phyloP scores from a whole-genome alignment of 805 yeast species.

The Scheffersomyces stipitis region DNA sequence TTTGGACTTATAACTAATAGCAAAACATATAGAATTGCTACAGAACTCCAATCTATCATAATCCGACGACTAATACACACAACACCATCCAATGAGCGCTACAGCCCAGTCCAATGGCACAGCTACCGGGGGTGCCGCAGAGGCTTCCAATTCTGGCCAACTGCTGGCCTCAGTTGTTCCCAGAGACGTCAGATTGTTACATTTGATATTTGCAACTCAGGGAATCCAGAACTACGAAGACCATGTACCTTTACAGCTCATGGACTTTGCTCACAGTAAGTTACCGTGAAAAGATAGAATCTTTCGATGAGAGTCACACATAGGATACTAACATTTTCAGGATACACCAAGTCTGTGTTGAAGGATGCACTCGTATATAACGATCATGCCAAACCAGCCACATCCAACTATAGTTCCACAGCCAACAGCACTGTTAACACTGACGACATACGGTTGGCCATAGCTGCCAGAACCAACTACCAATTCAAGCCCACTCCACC shows the following conservation, averaged over 20 bases:
- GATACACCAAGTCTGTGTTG: slow-evolving; percentile 81
- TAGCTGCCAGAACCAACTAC: slow-evolving; percentile 90
- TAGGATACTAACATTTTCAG: slow-evolving; percentile 16
- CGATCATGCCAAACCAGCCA: slow-evolving; percentile 65
- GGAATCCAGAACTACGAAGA: slow-evolving; percentile 91
- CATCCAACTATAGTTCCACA: slow-evolving; percentile 28
- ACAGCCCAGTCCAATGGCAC: too few species aligned
- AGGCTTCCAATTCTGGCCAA: slow-evolving; percentile 1
- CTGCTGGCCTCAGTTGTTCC: slow-evolving; percentile 49
- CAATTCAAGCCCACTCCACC: slow-evolving; percentile 96
- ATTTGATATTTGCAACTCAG: slow-evolving; percentile 89
- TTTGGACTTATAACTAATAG: too few species aligned
- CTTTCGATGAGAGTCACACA: background rate
- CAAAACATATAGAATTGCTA: too few species aligned
- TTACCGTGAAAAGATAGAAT: slow-evolving; percentile 4
- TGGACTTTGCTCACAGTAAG: slow-evolving; percentile 89
- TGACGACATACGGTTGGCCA: slow-evolving; percentile 89
- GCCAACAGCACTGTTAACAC: slow-evolving; percentile 62
- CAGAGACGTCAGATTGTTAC: slow-evolving; percentile 87
- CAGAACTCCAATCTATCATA: too few species aligned
- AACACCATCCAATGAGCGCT: too few species aligned
- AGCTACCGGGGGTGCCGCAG: slow-evolving; percentile 1
- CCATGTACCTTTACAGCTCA: slow-evolving; percentile 90
- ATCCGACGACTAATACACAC: too few species aligned
- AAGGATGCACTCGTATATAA: slow-evolving; percentile 87